These are phyloP conservation scores for Sclerotinia minor DNA, from an alignment of 2,329 filamentous ascomycete species.

Conservation along the genomic window DNA sequence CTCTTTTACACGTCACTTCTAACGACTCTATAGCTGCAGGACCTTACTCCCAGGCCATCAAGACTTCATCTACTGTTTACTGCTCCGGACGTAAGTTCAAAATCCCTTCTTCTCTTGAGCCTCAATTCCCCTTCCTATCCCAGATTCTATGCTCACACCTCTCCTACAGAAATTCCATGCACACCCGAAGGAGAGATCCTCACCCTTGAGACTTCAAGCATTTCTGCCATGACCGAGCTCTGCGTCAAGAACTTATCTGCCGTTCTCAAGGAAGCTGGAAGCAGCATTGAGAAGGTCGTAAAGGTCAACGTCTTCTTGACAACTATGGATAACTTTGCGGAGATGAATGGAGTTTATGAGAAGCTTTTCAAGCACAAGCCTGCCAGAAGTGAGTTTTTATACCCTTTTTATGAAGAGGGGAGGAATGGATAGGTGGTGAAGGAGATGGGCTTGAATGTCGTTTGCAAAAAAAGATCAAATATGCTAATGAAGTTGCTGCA, in stretches of 20 bases:
- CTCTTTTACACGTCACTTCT: not conserved
- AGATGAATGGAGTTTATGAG: constrained; percentile 68
- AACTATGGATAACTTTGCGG: constrained; percentile 63
- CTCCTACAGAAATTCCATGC: constrained; percentile 49
- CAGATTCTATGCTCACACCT: constrained; percentile 46
- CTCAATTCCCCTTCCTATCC: constrained; percentile 57
- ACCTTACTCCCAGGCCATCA: constrained; percentile 46
- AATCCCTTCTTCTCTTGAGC: not conserved
- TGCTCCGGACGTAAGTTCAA: constrained; percentile 52
- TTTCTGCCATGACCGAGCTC: constrained; percentile 64
- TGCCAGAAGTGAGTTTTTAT: constrained; percentile 59
- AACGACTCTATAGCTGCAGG: constrained; percentile 22
- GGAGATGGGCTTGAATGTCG: not conserved
- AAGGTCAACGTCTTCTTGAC: constrained; percentile 86
- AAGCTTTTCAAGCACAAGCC: constrained; percentile 85
- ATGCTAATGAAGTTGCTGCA: constrained; percentile 12
- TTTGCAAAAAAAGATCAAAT: not conserved
- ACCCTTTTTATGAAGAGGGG: not conserved
- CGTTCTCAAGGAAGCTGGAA: constrained; percentile 81
- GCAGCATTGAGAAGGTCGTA: constrained; percentile 76
- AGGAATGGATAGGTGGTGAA: not conserved
- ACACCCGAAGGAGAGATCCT: constrained; percentile 39
- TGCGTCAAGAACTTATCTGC: constrained; percentile 80
- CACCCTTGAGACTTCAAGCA: constrained; percentile 54
- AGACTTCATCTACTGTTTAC: constrained; percentile 65